Evolutionary conservation across 176 grass and related monocot genomes (phyloP), one percentile per base, ranked within the genome.

Genomic region (Triticum dicoccoides): DNA sequence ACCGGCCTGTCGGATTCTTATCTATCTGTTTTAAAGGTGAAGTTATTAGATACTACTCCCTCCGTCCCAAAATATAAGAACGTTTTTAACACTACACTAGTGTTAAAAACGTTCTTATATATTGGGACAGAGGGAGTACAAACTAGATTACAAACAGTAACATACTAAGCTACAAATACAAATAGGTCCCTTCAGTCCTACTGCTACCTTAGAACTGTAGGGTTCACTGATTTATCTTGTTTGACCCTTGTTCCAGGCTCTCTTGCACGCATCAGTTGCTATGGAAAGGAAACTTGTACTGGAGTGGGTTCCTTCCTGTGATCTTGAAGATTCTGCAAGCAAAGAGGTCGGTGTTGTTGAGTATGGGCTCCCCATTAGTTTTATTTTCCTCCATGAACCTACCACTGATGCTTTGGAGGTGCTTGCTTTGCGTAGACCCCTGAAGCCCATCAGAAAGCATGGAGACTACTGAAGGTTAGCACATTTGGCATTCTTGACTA

Each of bases 211-310:
- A 79, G 18, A 71, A 78, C 6, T 79, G 23, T 10, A 35, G 30
- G 59, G 63, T 85, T 89, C 25, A 71, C 54, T 84, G 13, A 90
- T 62, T 65, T 69, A 23, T 77, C 47, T 21, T 66, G 49, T 72
- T 78, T 77, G 37, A 34, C 5, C 24, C 63, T 44, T 78, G 39
- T 91, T 92, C 13, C 84, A 94, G 94, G 94, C 94, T 85, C 92
- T 99, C 81, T 83, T 93, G 80, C 97, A 99, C 91, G 97, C 94
- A 87, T 99, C 97, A 73, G 90, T 91, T 78, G 87, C 76, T 83
- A 93, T 91, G 82, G 83, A 76, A 86, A 96, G 89, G 72, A 99
- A 99, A 82, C 92, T 99, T 91, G 80, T 99, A 24, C 87, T 99
- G 23, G 79, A 99, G 23, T 99, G 94, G 97, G 85, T 99, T 76